Conservation (phyloP, 345 rosid genomes). For the Combretum micranthum region DNA sequence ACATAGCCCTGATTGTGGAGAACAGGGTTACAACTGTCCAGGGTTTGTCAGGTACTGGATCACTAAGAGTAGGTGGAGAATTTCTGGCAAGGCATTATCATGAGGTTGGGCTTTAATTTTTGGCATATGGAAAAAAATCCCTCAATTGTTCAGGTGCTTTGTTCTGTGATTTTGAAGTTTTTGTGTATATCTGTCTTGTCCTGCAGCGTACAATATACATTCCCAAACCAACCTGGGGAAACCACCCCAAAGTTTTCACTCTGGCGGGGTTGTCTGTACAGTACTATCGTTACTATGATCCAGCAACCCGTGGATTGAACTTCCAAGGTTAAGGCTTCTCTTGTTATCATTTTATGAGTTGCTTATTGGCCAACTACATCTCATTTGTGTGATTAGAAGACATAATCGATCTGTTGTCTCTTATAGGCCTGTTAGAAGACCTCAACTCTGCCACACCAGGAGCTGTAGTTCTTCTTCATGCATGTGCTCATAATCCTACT, state of each 20-base stretch:
- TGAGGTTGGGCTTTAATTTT: conserved; percentile 22
- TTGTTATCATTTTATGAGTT: background rate
- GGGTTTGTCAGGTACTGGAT: conserved; percentile 89
- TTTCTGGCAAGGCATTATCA: conserved; percentile 69
- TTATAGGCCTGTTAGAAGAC: no score
- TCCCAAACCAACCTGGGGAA: conserved; percentile 97
- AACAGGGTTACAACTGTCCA: conserved; percentile 76
- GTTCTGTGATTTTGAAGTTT: background rate
- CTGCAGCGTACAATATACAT: conserved; percentile 77
- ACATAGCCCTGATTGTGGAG: conserved; percentile 62
- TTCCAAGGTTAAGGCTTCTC: conserved; percentile 48
- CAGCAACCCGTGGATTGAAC: conserved; percentile 82
- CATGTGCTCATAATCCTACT: conserved; percentile 98
- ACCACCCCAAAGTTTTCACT: conserved; percentile 84
- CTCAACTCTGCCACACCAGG: conserved; percentile 82
- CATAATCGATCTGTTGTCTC: no score
- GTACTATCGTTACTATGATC: conserved; percentile 88
- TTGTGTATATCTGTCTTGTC: no score
- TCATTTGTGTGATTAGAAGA: no score
- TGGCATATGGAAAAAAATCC: background rate
- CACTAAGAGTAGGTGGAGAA: conserved; percentile 78
- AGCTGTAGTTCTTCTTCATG: conserved; percentile 90
- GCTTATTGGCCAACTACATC: background rate
- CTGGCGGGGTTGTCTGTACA: conserved; percentile 82
- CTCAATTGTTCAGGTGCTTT: no score